phyloP scores from a whole-genome alignment of 2,329 filamentous ascomycete genomes.

The Aspergillus texensis region DNA sequence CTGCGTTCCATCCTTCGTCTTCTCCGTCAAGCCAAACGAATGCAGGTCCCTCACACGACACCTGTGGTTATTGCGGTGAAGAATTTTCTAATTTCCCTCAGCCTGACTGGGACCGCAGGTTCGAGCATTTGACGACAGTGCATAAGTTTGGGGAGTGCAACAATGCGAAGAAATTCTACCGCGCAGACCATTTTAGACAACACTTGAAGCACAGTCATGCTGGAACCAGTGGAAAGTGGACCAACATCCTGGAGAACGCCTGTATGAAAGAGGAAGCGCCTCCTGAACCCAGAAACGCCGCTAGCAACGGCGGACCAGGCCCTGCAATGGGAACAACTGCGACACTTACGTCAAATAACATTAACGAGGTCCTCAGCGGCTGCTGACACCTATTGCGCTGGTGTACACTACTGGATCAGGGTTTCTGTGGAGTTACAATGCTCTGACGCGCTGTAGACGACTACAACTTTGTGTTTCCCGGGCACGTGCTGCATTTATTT shows the following conservation, averaged over 20 bases:
- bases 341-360: slow-evolving; percentile 30
- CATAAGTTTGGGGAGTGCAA: slow-evolving; percentile 99
- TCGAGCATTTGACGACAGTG: slow-evolving; percentile 82
- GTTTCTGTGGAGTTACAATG: background rate
- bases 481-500: background rate
- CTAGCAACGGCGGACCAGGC: slow-evolving; percentile 6
- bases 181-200: slow-evolving; percentile 96
- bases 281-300: slow-evolving; percentile 30
- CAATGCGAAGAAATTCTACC: slow-evolving; percentile 95
- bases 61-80: slow-evolving; percentile 93
- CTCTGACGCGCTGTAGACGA: background rate
- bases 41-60: slow-evolving; percentile 58
- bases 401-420: background rate
- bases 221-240: slow-evolving; percentile 97
- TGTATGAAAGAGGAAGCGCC: slow-evolving; percentile 85
- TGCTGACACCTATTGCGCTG: slow-evolving; percentile 26
- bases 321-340: slow-evolving; percentile 14
- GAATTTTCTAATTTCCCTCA: slow-evolving; percentile 78
- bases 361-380: slow-evolving; percentile 33
- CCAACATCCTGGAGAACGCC: slow-evolving; percentile 93
- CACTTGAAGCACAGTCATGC: slow-evolving; percentile 97
- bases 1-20: slow-evolving; percentile 83
- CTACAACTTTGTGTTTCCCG: background rate
- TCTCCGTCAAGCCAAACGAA: slow-evolving; percentile 39
- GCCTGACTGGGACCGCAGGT: slow-evolving; percentile 83